These are phyloP conservation scores for Arctostaphylos glauca DNA, from an alignment of 148 eudicot genomes.

Conservation along the genomic window DNA sequence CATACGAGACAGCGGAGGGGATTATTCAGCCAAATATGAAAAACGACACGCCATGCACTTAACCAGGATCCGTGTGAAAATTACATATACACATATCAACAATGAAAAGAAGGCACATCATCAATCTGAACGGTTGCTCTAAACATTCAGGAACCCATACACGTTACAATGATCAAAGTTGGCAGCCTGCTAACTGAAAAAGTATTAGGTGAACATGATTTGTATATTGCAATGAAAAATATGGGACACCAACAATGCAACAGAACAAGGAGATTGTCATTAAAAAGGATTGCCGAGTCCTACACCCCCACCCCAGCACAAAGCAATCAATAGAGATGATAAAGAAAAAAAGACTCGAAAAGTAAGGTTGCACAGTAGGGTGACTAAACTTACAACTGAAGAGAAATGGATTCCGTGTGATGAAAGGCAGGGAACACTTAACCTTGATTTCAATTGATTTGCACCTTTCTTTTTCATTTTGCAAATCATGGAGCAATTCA, in stretches of 20 bases:
- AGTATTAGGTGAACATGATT: neutral
- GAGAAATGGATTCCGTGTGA: neutral
- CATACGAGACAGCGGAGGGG: neutral
- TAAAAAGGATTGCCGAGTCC: neutral
- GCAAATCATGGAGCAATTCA: constrained; percentile 41
- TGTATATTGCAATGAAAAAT: neutral
- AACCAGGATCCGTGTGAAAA: neutral
- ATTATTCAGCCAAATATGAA: neutral
- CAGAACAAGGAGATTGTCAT: neutral
- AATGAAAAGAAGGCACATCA: neutral
- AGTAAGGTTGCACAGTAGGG: neutral
- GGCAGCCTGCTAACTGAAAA: neutral
- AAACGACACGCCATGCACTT: neutral
- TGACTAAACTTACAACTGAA: neutral
- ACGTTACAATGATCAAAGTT: neutral
- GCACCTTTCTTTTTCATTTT: constrained; percentile 44
- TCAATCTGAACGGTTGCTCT: neutral
- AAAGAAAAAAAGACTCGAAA: neutral
- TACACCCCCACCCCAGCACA: neutral
- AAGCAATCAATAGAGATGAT: neutral
- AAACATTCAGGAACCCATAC: neutral
- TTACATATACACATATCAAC: neutral
- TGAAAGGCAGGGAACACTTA: constrained; percentile 16
- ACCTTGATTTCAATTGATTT: constrained; percentile 53
- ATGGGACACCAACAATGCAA: neutral